These are phyloP conservation scores for Eremothecium coryli DNA, from an alignment of 1,139 yeast species.

Conservation along the genomic window DNA sequence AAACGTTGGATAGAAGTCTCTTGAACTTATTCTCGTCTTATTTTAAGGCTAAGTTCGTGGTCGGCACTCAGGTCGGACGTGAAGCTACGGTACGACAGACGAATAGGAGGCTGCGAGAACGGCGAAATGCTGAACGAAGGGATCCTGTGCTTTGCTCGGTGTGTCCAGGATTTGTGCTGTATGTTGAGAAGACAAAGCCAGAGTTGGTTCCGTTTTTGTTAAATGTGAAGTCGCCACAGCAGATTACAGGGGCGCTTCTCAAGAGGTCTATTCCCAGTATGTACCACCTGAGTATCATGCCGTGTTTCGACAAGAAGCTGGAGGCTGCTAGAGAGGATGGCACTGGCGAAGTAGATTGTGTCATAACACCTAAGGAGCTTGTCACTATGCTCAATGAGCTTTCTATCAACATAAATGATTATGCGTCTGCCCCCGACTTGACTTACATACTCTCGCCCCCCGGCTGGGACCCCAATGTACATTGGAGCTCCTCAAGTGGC, in stretches of 20 bases:
- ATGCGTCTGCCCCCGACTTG: conserved; percentile 11
- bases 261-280: conserved; percentile 42
- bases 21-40: conserved; percentile 46
- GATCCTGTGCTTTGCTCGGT: conserved; percentile 44
- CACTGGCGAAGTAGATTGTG: conserved; percentile 76
- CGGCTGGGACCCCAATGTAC: conserved; percentile 32
- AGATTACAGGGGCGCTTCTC: conserved; percentile 72
- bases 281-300: conserved; percentile 85
- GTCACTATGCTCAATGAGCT: conserved; percentile 59
- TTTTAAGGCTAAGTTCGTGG: conserved; percentile 65
- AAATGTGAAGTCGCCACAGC: conserved; percentile 81
- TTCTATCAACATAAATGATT: conserved; percentile 31
- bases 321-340: conserved; percentile 85
- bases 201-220: conserved; percentile 57
- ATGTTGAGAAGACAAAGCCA: conserved; percentile 93
- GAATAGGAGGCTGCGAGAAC: conserved; percentile 39
- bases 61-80: conserved; percentile 81
- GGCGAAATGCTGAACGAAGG: conserved; percentile 18
- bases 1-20: conserved; percentile 52
- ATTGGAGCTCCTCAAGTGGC: conserved; percentile 68
- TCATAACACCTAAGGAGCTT: conserved; percentile 81
- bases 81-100: conserved; percentile 57
- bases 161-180: conserved; percentile 96
- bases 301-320: conserved; percentile 91
- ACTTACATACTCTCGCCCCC: conserved; percentile 16